Percentiles rank a stretch among this genome's conserved stretches.
Evolutionary conservation across 139 green algal species (phyloP).

Genomic region (Chlorella sp.): DNA sequence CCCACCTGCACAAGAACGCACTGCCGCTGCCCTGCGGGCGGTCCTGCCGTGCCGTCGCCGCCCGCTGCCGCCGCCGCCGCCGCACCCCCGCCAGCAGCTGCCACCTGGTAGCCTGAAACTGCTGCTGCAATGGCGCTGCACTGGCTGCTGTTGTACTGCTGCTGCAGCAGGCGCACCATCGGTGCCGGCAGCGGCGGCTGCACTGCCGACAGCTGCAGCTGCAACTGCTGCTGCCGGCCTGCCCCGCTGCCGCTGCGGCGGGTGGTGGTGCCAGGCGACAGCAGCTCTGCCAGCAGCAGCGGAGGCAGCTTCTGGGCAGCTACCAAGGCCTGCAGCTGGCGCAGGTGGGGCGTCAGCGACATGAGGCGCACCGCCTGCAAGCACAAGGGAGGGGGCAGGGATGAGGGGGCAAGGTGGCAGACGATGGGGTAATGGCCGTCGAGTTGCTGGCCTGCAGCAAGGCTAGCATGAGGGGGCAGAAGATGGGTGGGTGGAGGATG

Average conservation of each 20-base stretch:
- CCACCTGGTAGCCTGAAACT: not conserved
- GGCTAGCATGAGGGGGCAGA: no score
- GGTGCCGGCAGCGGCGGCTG: slow-evolving; percentile 34
- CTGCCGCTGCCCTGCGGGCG: not conserved
- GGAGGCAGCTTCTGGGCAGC: slow-evolving; percentile 21
- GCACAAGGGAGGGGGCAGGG: no score
- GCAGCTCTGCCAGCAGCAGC: slow-evolving; percentile 29
- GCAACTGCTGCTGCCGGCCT: not conserved
- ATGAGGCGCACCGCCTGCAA: slow-evolving; percentile 42
- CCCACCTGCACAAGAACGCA: slow-evolving; percentile 65
- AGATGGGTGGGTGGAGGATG: no score
- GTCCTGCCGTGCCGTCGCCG: not conserved
- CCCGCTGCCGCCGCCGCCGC: no score
- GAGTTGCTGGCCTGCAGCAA: no score
- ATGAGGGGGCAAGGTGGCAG: no score
- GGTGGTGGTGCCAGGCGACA: slow-evolving; percentile 11
- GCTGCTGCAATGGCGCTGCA: slow-evolving; percentile 60
- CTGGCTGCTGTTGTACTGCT: slow-evolving; percentile 72
- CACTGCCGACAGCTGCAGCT: not conserved
- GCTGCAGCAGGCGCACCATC: slow-evolving; percentile 38
- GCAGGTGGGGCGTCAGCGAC: slow-evolving; percentile 69
- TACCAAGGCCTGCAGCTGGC: slow-evolving; percentile 63
- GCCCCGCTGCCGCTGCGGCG: not conserved
- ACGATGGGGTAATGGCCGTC: no score
- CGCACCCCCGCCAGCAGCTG: not conserved